Evolutionary conservation across 495 filamentous ascomycete genomes (phyloP), one percentile per base, ranked within the genome.

Genomic region (Trichoderma gamsii): DNA sequence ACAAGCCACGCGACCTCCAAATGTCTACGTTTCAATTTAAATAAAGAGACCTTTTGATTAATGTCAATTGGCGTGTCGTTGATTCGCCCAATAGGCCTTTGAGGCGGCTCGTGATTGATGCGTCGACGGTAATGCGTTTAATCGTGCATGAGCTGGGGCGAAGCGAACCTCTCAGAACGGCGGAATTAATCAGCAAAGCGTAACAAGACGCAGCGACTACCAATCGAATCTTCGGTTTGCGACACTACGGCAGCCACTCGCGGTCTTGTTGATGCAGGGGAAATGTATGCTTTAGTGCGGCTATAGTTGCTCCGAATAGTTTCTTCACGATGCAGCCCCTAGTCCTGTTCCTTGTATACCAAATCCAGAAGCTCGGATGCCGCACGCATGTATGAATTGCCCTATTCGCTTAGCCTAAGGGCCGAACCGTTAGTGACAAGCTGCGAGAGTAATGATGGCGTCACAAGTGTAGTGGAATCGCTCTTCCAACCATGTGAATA

Each of bases 131-230:
- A 32, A 1, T 4, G 56, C 27, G 56, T 61, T 25, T 61, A 12
- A 61, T 61, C 27, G 56, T 61, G 56, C 56, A 61, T 61, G 25
- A 32, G 27, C 56, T 61, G 56, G 56, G 25, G 65, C 25, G 3
- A 66, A 44, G 7, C 66, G 15, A 41, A 49, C 66, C 66, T 67
- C 27, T 67, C 49, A 67, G 46, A 67, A 25, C 6, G 27, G 27
- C 12, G 46, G n/a, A 46, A 67, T 67, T 67, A 61, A 29, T 67
- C 66, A 67, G 66, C 66, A n/a, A 38, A 13, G 44, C 23, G 64
- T 65, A 65, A 61, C 16, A 25, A 32, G 27, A 27, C 23, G 12
- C 25, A 29, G 12, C 23, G 16, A 61, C 25, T 21, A 16, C 23
- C 23, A 61, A 61, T 61, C 23, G 56, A 29, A 16, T 32, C 23